phyloP scores from a whole-genome alignment of 2,329 filamentous ascomycete species.

The Fusarium goolgardi region DNA sequence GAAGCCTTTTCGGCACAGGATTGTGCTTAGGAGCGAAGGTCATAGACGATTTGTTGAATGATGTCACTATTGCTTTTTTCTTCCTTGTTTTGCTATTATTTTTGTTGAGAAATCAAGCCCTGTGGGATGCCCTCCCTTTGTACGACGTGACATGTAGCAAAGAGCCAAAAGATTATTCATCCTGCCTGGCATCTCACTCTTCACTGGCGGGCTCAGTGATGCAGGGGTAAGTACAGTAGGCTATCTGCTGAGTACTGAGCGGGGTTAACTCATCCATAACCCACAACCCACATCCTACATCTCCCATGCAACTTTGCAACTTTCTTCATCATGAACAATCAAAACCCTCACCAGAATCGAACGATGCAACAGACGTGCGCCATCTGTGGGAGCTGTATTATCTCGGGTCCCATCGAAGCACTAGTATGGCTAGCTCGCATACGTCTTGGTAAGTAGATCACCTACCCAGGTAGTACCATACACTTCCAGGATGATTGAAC shows the following conservation, averaged over 20 bases:
- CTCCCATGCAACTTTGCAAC: too few species aligned
- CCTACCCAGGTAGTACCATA: too few species aligned
- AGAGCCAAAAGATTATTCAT: too few species aligned
- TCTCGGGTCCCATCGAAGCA: not conserved
- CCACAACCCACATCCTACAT: too few species aligned
- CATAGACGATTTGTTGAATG: not conserved
- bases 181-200: not conserved
- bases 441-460: not conserved
- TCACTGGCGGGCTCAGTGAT: not conserved
- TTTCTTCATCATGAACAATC: not conserved
- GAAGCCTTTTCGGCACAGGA: constrained; percentile 2
- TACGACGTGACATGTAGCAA: not conserved
- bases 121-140: not conserved
- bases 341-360: not conserved
- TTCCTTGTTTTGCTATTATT: not conserved
- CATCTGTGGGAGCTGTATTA: not conserved
- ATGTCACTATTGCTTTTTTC: not conserved
- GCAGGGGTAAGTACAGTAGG: not conserved
- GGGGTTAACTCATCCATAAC: too few species aligned
- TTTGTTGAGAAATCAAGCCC: not conserved
- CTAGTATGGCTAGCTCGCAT: not conserved
- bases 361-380: not conserved
- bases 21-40: not conserved
- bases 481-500: too few species aligned
- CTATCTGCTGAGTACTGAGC: too few species aligned